These are phyloP conservation scores for Calocybe gambosa DNA, from an alignment of 1,284 basidiomycete species.

Conservation along the genomic window DNA sequence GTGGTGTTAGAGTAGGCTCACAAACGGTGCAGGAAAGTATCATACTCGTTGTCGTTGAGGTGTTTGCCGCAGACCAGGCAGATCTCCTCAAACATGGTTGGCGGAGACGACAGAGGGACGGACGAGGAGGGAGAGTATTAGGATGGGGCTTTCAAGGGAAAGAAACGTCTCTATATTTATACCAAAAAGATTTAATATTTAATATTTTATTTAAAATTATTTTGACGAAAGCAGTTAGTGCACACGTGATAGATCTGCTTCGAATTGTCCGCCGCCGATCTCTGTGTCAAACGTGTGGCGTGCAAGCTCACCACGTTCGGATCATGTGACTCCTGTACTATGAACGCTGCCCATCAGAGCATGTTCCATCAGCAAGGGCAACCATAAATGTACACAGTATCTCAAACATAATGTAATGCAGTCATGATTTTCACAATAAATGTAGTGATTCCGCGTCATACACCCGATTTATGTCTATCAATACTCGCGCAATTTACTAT, in stretches of 20 bases:
- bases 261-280: conserved; percentile 11
- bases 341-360: neutral
- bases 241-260: conserved; percentile 17
- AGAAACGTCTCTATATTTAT: conserved; percentile 20
- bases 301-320: conserved; percentile 18
- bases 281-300: conserved; percentile 24
- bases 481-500: neutral
- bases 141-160: neutral
- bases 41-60: conserved; percentile 55
- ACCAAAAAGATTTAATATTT: conserved; percentile 13
- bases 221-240: neutral
- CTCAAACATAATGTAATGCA: too few relatives aligned
- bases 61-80: conserved; percentile 65
- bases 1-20: conserved; percentile 18
- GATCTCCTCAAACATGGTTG: conserved; percentile 67
- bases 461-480: neutral
- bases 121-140: neutral
- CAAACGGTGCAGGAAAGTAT: conserved; percentile 17
- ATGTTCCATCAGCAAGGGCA: neutral
- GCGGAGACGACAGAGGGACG: conserved; percentile 10
- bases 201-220: conserved; percentile 22
- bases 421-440: neutral
- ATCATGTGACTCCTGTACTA: conserved; percentile 2
- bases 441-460: neutral
- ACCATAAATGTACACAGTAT: too few relatives aligned